These are phyloP conservation scores for Tricholoma sp. DNA, from an alignment of 768 basidiomycete species.

Conservation along the genomic window DNA sequence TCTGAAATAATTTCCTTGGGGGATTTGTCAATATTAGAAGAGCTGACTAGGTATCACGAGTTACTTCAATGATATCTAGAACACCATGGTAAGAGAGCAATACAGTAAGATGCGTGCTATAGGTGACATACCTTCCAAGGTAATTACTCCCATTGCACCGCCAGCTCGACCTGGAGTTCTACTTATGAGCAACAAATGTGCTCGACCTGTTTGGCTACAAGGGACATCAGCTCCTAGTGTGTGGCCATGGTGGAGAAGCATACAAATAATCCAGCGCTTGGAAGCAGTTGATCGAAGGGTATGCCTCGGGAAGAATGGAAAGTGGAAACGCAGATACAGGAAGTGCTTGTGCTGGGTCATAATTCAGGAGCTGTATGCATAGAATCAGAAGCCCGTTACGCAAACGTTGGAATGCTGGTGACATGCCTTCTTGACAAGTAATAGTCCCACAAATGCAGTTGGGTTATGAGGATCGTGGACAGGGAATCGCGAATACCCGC, in stretches of 20 bases:
- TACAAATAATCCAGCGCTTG: conserved; percentile 93
- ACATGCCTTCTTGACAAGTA: conserved; percentile 75
- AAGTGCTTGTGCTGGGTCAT: conserved; percentile 78
- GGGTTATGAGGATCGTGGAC: conserved; percentile 72
- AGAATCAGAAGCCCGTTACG: background rate
- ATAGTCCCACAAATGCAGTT: conserved; percentile 70
- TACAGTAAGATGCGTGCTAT: background rate
- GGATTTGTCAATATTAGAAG: background rate
- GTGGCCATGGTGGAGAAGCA: conserved; percentile 9
- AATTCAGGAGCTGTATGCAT: conserved; percentile 63
- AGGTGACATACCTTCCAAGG: conserved; percentile 59
- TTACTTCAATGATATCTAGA: conserved; percentile 70
- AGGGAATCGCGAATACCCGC: conserved; percentile 91
- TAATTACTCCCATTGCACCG: conserved; percentile 89
- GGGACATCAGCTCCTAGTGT: background rate
- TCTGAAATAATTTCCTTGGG: conserved; percentile 88
- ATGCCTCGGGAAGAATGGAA: conserved; percentile 85
- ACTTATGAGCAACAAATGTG: conserved; percentile 85
- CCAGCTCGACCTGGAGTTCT: conserved; percentile 76
- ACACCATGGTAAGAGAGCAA: background rate
- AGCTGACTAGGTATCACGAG: background rate
- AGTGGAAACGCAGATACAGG: conserved; percentile 74
- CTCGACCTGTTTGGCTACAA: conserved; percentile 84
- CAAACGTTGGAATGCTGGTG: background rate
- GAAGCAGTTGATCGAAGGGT: conserved; percentile 86